These are phyloP conservation scores for Pholiota conissans DNA, from an alignment of 768 basidiomycete genomes.

Conservation along the genomic window DNA sequence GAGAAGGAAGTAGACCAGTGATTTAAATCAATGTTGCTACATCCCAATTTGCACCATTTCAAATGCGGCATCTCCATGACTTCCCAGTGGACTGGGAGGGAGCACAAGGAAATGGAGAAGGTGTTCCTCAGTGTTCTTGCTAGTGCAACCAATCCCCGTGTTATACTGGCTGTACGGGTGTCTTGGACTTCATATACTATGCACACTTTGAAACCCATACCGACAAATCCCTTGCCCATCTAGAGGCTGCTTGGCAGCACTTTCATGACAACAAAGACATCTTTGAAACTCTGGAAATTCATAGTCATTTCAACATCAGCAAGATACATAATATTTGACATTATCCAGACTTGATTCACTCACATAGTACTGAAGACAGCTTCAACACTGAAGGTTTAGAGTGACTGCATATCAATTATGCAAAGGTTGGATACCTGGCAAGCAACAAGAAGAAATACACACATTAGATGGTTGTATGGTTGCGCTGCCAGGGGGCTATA, in stretches of 20 bases:
- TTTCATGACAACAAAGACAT: conserved; percentile 34
- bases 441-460: conserved; percentile 28
- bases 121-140: too few relatives aligned
- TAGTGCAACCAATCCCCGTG: too few relatives aligned
- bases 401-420: conserved; percentile 42
- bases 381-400: conserved; percentile 37
- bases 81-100: too few relatives aligned
- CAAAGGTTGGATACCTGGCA: conserved; percentile 33
- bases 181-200: too few relatives aligned
- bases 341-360: conserved; percentile 28
- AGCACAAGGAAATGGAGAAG: too few relatives aligned
- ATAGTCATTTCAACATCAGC: conserved; percentile 37
- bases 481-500: conserved; percentile 34
- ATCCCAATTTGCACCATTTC: too few relatives aligned
- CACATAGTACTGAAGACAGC: conserved; percentile 28
- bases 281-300: conserved; percentile 26
- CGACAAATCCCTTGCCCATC: conserved; percentile 19
- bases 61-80: too few relatives aligned
- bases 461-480: conserved; percentile 40
- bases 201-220: too few relatives aligned
- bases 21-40: too few relatives aligned
- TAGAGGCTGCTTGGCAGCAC: conserved; percentile 20
- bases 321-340: conserved; percentile 36
- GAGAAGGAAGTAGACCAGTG: too few relatives aligned
- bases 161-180: too few relatives aligned